Conservation (phyloP, 257 asterid genomes). For the Osmanthus fragrans region DNA sequence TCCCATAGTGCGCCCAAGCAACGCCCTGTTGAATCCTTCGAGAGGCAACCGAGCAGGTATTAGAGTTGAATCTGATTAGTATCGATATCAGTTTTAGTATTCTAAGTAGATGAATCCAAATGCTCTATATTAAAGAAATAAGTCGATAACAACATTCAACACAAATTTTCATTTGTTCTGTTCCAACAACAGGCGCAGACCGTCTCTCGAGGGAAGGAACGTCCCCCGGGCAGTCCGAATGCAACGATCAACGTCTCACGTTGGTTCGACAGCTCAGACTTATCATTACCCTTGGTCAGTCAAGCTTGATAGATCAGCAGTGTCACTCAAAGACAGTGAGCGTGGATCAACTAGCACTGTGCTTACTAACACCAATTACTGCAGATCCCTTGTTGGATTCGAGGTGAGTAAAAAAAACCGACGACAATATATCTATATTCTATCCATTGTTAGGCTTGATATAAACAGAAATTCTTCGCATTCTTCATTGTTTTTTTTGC, state of each 20-base stretch:
- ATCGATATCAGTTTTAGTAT: neutral
- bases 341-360: constrained; percentile 84
- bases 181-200: constrained; percentile 40
- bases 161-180: neutral
- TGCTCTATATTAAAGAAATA: neutral
- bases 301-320: constrained; percentile 75
- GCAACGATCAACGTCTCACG: constrained; percentile 92
- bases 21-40: constrained; percentile 67
- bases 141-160: neutral
- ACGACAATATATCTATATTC: neutral
- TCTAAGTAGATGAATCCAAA: neutral
- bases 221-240: constrained; percentile 84
- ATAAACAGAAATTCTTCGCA: neutral
- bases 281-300: constrained; percentile 85
- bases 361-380: constrained; percentile 61
- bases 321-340: constrained; percentile 82
- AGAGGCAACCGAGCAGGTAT: constrained; percentile 57
- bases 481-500: neutral
- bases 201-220: constrained; percentile 83
- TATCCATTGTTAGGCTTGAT: neutral
- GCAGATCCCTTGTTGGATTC: constrained; percentile 83
- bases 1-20: constrained; percentile 99
- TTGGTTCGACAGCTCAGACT: constrained; percentile 61
- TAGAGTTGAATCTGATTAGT: neutral
- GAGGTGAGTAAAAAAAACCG: constrained; percentile 42